Base-by-base conservation (phyloP, 73 alveolate species). In the Stentor coeruleus region DNA sequence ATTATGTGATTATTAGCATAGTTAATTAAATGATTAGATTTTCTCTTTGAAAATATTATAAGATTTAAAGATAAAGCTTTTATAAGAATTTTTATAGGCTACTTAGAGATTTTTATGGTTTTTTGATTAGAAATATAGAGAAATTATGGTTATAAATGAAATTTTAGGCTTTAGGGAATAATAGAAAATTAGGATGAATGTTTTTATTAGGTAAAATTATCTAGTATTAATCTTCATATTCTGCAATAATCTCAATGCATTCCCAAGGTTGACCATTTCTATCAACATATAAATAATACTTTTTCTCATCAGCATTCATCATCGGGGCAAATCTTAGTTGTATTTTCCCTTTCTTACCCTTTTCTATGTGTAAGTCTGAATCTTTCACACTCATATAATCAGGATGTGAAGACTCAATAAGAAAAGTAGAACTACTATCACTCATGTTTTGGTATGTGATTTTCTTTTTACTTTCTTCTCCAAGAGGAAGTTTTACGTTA, bases 371-470 rank as follows among this genome's bases (percentile, higher is more conserved):
- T 57, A 57, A 57, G 2, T n/a, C 2, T 57, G 15, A n/a, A 57
- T 57, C 73, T 57, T 57, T 57, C 15, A 57, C 73, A 20, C 28
- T 31, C 73, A 57, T 57, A 20, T 20, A 57, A 2, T 57, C 73
- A 57, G 73, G 73, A 57, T 57, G 73, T 20, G 73, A 57, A 57
- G 73, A 57, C 15, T 20, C 73, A 57, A 57, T 57, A 31, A 57
- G 0, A 57, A 57, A 57, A 20, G 15, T 57, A 31, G 73, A 57
- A 57, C 28, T 31, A 57, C 73, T 1, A 2, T 57, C 73, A 20
- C 35, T 57, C 28, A 20, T n/a, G 73, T 57, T 57, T 57, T 57
- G 73, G 28, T 57, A 57, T 20, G 73, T 57, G 28, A 57, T 57
- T 57, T 57, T 57, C 28, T 57, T 57, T 20, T 57, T 57, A 0